Evolutionary conservation across 768 basidiomycete species (phyloP).

Genomic region (Pisolithus microcarpus): DNA sequence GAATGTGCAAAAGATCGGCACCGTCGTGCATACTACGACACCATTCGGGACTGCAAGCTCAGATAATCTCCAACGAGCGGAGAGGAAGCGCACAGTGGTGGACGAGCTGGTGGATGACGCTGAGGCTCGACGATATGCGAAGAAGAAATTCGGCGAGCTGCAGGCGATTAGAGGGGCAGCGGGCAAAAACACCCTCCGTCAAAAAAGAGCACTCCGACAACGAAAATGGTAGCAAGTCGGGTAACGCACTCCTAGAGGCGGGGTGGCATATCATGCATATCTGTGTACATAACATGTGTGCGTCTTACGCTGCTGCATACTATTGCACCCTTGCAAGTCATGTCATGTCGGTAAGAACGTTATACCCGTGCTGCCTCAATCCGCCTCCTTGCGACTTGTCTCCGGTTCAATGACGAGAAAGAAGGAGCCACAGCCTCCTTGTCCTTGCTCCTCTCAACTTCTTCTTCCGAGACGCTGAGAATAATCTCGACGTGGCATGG

Average conservation of each 20-base stretch:
- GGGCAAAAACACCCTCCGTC: conserved; percentile 63
- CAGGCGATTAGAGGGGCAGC: conserved; percentile 59
- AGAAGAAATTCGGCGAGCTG: conserved; percentile 81
- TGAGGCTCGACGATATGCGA: conserved; percentile 81
- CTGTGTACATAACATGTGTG: conserved; percentile 23
- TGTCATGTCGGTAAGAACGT: conserved; percentile 15
- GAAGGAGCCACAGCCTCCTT: conserved; percentile 46
- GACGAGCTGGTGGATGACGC: conserved; percentile 88
- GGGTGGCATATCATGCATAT: conserved; percentile 24
- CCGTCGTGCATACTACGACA: conserved; percentile 58
- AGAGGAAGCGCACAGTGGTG: conserved; percentile 75
- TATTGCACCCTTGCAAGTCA: conserved; percentile 7
- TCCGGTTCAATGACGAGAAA: conserved; percentile 68
- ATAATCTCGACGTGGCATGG: conserved; percentile 96
- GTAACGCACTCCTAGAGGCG: background rate
- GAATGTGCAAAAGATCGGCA: conserved; percentile 56
- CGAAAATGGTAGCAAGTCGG: conserved; percentile 54
- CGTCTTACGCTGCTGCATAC: conserved; percentile 8
- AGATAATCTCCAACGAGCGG: conserved; percentile 64
- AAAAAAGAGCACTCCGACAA: conserved; percentile 55
- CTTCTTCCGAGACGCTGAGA: conserved; percentile 66
- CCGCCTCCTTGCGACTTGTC: conserved; percentile 81
- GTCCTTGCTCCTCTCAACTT: conserved; percentile 91
- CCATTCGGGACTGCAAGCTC: conserved; percentile 65
- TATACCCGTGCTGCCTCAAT: conserved; percentile 75